These are phyloP conservation scores for Sinapis alba DNA, from an alignment of 441 rosid species.

Conservation along the genomic window DNA sequence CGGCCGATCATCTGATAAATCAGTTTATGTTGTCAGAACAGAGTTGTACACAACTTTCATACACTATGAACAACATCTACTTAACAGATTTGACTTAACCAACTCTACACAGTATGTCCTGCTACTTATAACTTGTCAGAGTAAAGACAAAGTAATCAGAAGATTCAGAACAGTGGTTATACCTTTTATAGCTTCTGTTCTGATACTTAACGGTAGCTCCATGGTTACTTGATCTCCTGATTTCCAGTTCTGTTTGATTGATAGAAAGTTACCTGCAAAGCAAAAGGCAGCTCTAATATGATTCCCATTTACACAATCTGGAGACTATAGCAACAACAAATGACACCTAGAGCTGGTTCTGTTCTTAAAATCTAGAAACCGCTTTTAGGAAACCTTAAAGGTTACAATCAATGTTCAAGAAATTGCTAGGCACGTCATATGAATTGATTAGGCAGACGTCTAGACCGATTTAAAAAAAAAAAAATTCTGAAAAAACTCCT, in stretches of 20 bases:
- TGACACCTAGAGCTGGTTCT: neutral
- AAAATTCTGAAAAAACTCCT: neutral
- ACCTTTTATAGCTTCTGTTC: conserved; percentile 91
- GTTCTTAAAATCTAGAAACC: neutral
- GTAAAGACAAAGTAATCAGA: neutral
- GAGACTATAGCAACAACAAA: neutral
- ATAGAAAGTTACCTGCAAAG: conserved; percentile 54
- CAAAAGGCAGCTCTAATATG: neutral
- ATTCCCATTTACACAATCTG: conserved; percentile 1
- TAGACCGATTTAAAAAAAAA: neutral
- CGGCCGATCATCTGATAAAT: conserved; percentile 69
- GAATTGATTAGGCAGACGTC: neutral
- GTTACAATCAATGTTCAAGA: neutral
- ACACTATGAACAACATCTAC: neutral
- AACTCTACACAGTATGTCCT: neutral
- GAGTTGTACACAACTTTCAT: neutral
- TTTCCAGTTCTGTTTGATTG: conserved; percentile 64
- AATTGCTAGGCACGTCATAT: neutral
- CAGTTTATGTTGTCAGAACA: conserved; percentile 8
- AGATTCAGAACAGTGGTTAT: conserved; percentile 1
- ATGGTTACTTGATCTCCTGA: conserved; percentile 60
- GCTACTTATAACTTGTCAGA: neutral
- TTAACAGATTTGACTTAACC: neutral
- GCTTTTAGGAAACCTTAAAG: too few relatives aligned
- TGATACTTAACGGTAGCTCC: conserved; percentile 62